Evolutionary conservation across 768 basidiomycete genomes (phyloP).

Genomic region (Pleurotus salmoneostramineus): DNA sequence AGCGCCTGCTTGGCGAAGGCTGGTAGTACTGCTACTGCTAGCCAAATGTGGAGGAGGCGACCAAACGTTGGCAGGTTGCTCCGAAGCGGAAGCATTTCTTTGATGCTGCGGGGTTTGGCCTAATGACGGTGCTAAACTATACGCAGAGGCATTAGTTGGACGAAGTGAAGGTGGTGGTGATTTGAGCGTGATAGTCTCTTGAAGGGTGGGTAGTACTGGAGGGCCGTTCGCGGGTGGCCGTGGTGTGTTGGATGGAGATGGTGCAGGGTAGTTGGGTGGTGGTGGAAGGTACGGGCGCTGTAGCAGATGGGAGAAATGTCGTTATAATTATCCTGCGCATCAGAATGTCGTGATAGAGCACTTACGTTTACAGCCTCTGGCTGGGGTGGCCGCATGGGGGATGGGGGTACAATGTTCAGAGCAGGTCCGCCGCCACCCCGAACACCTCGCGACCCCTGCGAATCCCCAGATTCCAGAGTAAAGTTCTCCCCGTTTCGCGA

Average conservation of each 20-base stretch:
- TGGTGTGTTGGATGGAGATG: not conserved
- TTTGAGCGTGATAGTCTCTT: conserved; percentile 1
- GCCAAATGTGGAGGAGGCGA: not conserved
- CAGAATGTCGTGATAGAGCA: too few relatives aligned
- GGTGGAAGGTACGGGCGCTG: conserved; percentile 2
- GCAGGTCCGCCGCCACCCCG: conserved; percentile 2
- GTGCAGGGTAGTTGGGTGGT: conserved; percentile 1
- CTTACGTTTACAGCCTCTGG: not conserved
- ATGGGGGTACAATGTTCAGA: conserved; percentile 16
- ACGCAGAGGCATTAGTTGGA: not conserved
- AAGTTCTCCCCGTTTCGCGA: conserved; percentile 11
- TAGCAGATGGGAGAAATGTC: not conserved
- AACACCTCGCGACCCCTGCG: conserved; percentile 4
- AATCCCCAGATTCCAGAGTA: conserved; percentile 14
- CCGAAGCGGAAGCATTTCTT: too few relatives aligned
- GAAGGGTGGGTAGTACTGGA: not conserved
- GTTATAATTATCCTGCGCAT: too few relatives aligned
- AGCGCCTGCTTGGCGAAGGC: not conserved
- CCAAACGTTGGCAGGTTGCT: not conserved
- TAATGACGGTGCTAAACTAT: not conserved
- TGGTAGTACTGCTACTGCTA: too few relatives aligned
- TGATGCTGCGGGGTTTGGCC: not conserved
- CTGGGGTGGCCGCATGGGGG: conserved; percentile 14
- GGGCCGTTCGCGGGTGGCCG: not conserved
- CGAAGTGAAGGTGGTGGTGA: conserved; percentile 4